phyloP scores from a whole-genome alignment of 805 yeast species.

The Nakazawaea pomicola region DNA sequence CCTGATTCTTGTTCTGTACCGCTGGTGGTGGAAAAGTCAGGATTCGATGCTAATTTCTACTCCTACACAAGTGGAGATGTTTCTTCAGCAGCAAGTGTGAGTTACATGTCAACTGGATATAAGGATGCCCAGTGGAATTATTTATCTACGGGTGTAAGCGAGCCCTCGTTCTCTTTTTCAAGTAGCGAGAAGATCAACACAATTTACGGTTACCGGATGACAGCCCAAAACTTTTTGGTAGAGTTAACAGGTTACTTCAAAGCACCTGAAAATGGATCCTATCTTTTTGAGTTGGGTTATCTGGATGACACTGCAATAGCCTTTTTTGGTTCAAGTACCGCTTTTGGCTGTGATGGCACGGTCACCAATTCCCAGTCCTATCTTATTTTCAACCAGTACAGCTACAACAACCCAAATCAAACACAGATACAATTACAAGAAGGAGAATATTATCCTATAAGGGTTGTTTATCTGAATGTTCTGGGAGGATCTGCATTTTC shows the following conservation, averaged over 20 bases:
- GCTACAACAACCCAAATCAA: neutral
- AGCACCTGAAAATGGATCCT: neutral
- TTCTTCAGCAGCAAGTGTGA: neutral
- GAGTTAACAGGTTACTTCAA: neutral
- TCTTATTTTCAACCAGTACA: neutral
- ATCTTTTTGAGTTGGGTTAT: neutral
- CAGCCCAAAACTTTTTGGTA: neutral
- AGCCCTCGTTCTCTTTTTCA: neutral
- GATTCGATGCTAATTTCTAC: neutral
- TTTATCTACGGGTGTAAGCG: neutral
- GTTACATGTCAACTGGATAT: neutral
- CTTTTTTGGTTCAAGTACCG: neutral
- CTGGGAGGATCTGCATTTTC: neutral
- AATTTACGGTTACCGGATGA: neutral
- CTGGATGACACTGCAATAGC: neutral
- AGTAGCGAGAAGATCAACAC: neutral
- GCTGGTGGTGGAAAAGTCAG: neutral
- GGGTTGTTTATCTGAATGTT: neutral
- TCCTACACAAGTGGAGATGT: neutral
- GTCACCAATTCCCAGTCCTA: neutral
- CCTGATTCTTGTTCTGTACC: neutral
- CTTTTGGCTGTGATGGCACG: neutral
- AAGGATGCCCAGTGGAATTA: neutral
- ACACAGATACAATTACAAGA: neutral
- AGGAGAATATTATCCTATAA: neutral